Conservation (phyloP, 1,139 yeast genomes). For the Fermentozyma sake region DNA sequence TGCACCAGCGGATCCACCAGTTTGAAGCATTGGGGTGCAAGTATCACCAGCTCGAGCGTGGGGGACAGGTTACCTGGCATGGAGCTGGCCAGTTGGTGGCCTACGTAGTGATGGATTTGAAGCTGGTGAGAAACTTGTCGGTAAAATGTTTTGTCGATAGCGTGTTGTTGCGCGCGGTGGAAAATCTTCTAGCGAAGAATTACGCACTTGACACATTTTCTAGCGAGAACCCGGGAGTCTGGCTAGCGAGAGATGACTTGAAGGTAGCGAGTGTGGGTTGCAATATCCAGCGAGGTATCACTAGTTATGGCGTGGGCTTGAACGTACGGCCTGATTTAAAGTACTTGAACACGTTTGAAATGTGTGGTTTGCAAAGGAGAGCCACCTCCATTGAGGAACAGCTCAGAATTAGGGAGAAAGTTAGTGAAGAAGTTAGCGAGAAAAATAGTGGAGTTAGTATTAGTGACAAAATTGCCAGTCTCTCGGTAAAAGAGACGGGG, state of each 20-base stretch:
- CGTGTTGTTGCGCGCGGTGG: slow-evolving; percentile 61
- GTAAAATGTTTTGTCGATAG: slow-evolving; percentile 74
- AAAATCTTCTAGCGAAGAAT: slow-evolving; percentile 42
- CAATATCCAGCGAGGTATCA: slow-evolving; percentile 76
- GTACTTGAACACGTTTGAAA: slow-evolving; percentile 65
- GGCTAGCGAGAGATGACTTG: slow-evolving; percentile 46
- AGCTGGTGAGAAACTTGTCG: slow-evolving; percentile 53
- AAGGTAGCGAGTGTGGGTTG: slow-evolving; percentile 92
- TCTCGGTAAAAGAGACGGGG: slow-evolving; percentile 42
- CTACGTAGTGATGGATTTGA: slow-evolving; percentile 75
- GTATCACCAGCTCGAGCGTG: slow-evolving; percentile 76
- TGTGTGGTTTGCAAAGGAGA: slow-evolving; percentile 77
- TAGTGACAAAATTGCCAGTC: slow-evolving; percentile 10
- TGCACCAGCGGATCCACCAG: slow-evolving; percentile 28
- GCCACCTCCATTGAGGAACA: slow-evolving; percentile 33
- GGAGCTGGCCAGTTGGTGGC: slow-evolving; percentile 93
- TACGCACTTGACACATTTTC: slow-evolving; percentile 42
- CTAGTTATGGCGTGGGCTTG: slow-evolving; percentile 86
- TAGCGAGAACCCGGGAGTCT: slow-evolving; percentile 81
- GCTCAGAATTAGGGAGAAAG: no score
- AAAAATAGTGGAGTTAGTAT: no score
- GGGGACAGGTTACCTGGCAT: slow-evolving; percentile 98
- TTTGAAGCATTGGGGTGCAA: slow-evolving; percentile 38
- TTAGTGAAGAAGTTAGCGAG: no score
- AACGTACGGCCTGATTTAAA: slow-evolving; percentile 72